Evolutionary conservation across 805 yeast species (phyloP).

Genomic region (Pichia gijzeniarum): DNA sequence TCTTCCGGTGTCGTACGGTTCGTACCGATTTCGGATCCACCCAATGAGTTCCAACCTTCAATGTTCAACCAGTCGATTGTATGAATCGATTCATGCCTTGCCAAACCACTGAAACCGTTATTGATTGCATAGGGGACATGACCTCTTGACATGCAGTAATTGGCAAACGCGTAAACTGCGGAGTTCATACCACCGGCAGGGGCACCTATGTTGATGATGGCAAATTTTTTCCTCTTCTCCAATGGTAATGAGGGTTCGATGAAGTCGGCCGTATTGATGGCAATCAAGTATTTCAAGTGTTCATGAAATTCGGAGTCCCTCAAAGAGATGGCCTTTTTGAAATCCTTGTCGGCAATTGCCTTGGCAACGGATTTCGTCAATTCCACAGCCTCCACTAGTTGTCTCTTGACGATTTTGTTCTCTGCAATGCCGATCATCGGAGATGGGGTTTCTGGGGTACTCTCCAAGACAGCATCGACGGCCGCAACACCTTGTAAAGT

Average conservation of each 20-base stretch:
- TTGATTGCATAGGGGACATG: constrained; percentile 66
- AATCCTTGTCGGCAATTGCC: constrained; percentile 60
- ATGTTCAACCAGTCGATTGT: constrained; percentile 62
- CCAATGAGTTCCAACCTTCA: constrained; percentile 65
- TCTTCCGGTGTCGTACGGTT: constrained; percentile 65
- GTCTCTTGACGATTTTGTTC: constrained; percentile 60
- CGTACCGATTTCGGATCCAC: constrained; percentile 82
- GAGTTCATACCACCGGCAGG: constrained; percentile 76
- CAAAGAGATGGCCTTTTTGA: constrained; percentile 61
- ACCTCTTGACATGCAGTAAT: constrained; percentile 69
- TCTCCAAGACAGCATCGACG: constrained; percentile 64
- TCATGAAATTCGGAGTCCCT: constrained; percentile 69
- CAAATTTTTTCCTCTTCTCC: constrained; percentile 52
- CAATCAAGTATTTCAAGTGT: constrained; percentile 53
- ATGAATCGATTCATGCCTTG: constrained; percentile 54
- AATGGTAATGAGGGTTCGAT: constrained; percentile 52
- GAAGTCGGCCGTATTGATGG: constrained; percentile 64
- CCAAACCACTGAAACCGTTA: constrained; percentile 70
- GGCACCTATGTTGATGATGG: constrained; percentile 72
- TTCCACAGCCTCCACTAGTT: constrained; percentile 66
- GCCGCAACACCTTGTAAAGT: constrained; percentile 82
- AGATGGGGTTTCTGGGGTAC: constrained; percentile 65
- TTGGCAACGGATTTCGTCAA: constrained; percentile 67
- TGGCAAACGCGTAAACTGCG: constrained; percentile 69
- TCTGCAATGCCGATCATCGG: constrained; percentile 73